A percentile compares a stretch with the other conserved stretches of the same genome.
phyloP scores from a whole-genome alignment of 1,284 basidiomycete species.

The Cutaneotrichosporon cutaneum region DNA sequence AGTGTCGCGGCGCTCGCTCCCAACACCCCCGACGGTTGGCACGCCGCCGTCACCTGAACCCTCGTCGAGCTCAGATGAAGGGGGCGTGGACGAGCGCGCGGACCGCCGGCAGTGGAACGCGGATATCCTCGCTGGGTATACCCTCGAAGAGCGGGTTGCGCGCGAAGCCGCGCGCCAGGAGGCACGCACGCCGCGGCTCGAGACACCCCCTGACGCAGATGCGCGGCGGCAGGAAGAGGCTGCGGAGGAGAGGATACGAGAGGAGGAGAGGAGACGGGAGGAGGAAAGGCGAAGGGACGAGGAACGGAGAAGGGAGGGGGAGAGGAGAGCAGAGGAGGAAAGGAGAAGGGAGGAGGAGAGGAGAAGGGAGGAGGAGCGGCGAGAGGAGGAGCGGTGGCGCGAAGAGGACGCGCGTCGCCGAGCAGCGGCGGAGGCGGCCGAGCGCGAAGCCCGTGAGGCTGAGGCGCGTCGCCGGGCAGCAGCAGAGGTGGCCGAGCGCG shows the following conservation, averaged over 20 bases:
- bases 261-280: conserved; percentile 1
- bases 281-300: not conserved
- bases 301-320: not conserved
- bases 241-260: not conserved
- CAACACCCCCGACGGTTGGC: not conserved
- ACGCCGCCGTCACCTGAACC: not conserved
- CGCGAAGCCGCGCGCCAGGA: conserved; percentile 28
- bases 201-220: not conserved
- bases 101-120: conserved; percentile 47
- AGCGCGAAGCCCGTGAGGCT: no score
- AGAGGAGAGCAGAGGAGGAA: not conserved
- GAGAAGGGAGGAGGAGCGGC: no score
- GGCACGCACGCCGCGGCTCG: not conserved
- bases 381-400: not conserved
- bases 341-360: not conserved
- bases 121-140: conserved; percentile 47
- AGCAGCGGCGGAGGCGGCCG: no score
- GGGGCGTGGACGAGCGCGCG: conserved; percentile 25
- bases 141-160: conserved; percentile 40
- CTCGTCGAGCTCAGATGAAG: not conserved
- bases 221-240: not conserved
- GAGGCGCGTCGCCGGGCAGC: not conserved
- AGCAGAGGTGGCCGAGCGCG: not conserved
- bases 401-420: conserved; percentile 1
- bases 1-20: not conserved